Percentiles rank a stretch among this genome's conserved stretches.
These are phyloP conservation scores for Skeletonema costatum DNA, from an alignment of 108 stramenopile genomes.

Conservation along the genomic window DNA sequence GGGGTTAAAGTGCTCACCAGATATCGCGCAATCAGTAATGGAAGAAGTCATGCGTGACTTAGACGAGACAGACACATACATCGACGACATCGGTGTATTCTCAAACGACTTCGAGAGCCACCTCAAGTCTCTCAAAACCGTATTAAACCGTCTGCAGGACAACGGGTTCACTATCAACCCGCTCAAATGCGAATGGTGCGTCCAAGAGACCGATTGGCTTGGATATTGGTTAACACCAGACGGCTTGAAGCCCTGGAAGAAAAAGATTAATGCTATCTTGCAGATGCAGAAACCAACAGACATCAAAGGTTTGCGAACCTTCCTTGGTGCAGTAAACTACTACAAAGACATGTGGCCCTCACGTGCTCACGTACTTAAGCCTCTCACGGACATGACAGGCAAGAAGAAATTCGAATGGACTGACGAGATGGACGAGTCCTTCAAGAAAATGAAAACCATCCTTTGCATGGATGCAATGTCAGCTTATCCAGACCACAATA, in stretches of 20 bases:
- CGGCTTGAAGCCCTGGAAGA: conserved; percentile 52
- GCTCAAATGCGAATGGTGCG: conserved; percentile 59
- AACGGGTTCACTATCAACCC: conserved; percentile 52
- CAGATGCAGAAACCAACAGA: conserved; percentile 26
- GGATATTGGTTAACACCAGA: conserved; percentile 61
- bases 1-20: conserved; percentile 23
- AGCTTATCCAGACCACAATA: conserved; percentile 43
- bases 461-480: conserved; percentile 28
- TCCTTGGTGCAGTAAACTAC: conserved; percentile 50
- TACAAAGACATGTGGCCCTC: conserved; percentile 52
- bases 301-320: conserved; percentile 29
- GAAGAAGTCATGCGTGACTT: conserved; percentile 34
- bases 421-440: conserved; percentile 34
- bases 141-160: conserved; percentile 23
- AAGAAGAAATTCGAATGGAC: conserved; percentile 37
- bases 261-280: conserved; percentile 50
- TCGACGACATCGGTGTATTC: conserved; percentile 41
- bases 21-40: conserved; percentile 42
- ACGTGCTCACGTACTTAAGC: conserved; percentile 51
- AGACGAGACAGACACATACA: conserved; percentile 31
- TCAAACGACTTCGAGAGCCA: conserved; percentile 16
- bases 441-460: conserved; percentile 27
- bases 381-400: conserved; percentile 30
- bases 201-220: conserved; percentile 65
- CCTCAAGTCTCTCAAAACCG: conserved; percentile 2